A percentile compares a stretch with the other conserved stretches of the same genome.
Conservation (phyloP, 768 basidiomycete genomes). For the Neoboletus brunneissimus region DNA sequence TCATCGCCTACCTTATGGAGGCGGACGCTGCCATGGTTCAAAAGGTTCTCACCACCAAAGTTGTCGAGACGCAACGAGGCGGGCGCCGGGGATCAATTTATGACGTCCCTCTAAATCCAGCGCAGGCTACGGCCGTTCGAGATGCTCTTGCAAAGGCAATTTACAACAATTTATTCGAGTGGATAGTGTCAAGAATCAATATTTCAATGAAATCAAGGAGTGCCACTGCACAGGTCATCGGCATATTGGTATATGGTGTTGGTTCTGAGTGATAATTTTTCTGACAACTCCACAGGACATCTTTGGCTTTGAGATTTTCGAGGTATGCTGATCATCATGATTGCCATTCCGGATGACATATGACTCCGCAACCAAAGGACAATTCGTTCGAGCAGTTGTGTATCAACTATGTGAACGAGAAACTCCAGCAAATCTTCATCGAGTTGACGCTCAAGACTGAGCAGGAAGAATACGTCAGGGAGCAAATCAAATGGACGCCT, state of each 20-base stretch:
- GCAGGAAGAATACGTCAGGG: constrained; percentile 97
- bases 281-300: constrained; percentile 63
- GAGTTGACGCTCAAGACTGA: constrained; percentile 98
- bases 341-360: constrained; percentile 3
- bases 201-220: constrained; percentile 90
- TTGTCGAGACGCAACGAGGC: constrained; percentile 91
- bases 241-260: constrained; percentile 67
- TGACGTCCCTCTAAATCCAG: constrained; percentile 90
- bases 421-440: constrained; percentile 98
- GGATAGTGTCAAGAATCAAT: constrained; percentile 97
- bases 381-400: constrained; percentile 97
- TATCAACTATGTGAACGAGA: constrained; percentile 99
- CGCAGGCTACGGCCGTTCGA: constrained; percentile 84
- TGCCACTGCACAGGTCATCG: constrained; percentile 76
- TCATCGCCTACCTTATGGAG: constrained; percentile 93
- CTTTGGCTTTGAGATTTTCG: constrained; percentile 98
- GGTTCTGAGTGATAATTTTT: background rate
- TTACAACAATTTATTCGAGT: constrained; percentile 98
- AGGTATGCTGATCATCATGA: constrained; percentile 44
- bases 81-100: constrained; percentile 95
- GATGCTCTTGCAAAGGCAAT: constrained; percentile 95
- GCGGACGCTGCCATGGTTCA: constrained; percentile 74
- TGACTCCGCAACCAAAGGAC: constrained; percentile 51
- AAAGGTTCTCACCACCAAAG: constrained; percentile 80
- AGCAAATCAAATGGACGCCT: constrained; percentile 99